Evolutionary conservation across 1,284 basidiomycete species (phyloP).

Genomic region (Apiotrichum sp.): DNA sequence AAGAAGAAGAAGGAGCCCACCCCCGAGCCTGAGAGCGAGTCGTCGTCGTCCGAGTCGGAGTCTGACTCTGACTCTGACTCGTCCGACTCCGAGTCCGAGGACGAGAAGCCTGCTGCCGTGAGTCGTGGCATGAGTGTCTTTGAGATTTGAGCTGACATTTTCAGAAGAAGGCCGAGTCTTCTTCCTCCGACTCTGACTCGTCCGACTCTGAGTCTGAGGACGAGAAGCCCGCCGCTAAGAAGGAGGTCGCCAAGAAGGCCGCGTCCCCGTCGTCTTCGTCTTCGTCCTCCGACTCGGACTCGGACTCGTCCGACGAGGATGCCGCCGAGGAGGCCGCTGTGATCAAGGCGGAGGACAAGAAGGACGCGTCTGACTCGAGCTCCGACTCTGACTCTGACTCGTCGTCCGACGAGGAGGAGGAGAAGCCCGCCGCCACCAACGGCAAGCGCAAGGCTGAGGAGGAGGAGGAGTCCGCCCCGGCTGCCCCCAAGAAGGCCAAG

Average conservation of each 20-base stretch:
- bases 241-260: constrained; percentile 7
- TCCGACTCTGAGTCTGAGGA: constrained; percentile 29
- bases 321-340: constrained; percentile 10
- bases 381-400: constrained; percentile 17
- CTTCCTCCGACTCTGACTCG: constrained; percentile 16
- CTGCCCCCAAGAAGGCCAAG: constrained; percentile 70
- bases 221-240: constrained; percentile 22
- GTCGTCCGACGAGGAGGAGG: constrained; percentile 33
- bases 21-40: constrained; percentile 22
- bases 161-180: constrained; percentile 2
- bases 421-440: constrained; percentile 32
- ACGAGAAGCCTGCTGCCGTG: constrained; percentile 12
- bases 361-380: constrained; percentile 6
- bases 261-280: constrained; percentile 25
- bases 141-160: neutral
- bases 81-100: constrained; percentile 4
- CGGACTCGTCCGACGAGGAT: constrained; percentile 18
- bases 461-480: constrained; percentile 49
- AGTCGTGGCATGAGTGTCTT: neutral
- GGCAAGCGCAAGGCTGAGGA: constrained; percentile 48
- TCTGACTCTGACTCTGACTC: constrained; percentile 20
- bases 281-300: constrained; percentile 10
- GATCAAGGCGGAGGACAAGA: constrained; percentile 23
- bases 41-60: constrained; percentile 21
- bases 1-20: constrained; percentile 47